Base-by-base conservation (phyloP, 768 basidiomycete species). In the Suillus subaureus region DNA sequence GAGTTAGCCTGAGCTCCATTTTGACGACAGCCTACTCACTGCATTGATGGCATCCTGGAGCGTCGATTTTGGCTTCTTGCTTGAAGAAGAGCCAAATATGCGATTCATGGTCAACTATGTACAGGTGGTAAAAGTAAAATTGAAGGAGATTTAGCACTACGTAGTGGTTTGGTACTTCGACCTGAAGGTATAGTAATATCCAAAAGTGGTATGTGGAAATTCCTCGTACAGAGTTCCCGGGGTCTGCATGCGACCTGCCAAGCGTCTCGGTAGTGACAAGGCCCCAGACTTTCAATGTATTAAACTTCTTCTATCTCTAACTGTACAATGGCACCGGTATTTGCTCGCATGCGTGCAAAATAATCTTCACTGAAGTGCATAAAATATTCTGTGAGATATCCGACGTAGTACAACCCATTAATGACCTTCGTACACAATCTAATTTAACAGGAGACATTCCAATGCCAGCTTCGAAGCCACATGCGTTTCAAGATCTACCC, bases 41-140 rank as follows among this genome's bases (percentile, higher is more conserved):
- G 94, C 89, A 61, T 86, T 80, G 75, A 99, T 97, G n/a, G 97
- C 97, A 81, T 99, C 97, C 67, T 91, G 88, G 7, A 99, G 86
- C 3, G 83, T 83, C 0, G 97, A 87, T 73, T 94, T 93, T 26
- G 96, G 93, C 74, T 94, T 96, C 79, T 89, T 90, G 77, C 83
- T 83, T 9, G 87, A 69, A 28, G 92, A 90, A 1, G 84, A 73
- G 57, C 93, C 93, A 77, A 95, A 95, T 73, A 95, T 89, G 65
- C 93, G 87, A 76, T 95, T 94, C 93, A 95, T 94, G 69, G 37
- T 69, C 2, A n/a, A 40, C n/a, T 63, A n/a, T 40, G 31, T 31
- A 42, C 45, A 42, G 39, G 31, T 40, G 54, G 39, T 55, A 11
- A 12, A 33, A 33, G 52, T 18, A 4, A n/a, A 55, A 33, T n/a